These are phyloP conservation scores for Phytophthora foliorum DNA, from an alignment of 352 stramenopile species.

Conservation along the genomic window DNA sequence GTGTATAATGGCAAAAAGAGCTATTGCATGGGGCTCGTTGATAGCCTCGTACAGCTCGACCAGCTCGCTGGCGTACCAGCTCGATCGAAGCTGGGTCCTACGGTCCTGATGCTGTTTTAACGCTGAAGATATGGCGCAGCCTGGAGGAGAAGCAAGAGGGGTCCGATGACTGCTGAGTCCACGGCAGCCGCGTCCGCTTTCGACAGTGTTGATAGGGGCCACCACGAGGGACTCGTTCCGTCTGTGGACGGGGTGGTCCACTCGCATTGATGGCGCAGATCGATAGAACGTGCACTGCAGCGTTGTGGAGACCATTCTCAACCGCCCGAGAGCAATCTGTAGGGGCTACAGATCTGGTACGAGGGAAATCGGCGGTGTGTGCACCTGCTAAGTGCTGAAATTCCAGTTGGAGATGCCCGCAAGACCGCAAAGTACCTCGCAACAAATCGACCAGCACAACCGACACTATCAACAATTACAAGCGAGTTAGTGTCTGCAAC, in stretches of 20 bases:
- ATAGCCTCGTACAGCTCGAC: slow-evolving; percentile 4
- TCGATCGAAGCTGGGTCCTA: slow-evolving; percentile 22
- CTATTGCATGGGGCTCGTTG: slow-evolving; percentile 14
- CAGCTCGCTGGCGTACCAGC: slow-evolving; percentile 31
- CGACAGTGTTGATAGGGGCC: neutral
- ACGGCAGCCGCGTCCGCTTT: slow-evolving; percentile 20
- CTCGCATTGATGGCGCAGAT: slow-evolving; percentile 22
- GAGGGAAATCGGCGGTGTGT: neutral
- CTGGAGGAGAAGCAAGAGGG: neutral
- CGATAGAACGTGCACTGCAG: neutral
- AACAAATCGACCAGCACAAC: neutral
- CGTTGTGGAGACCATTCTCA: slow-evolving; percentile 13
- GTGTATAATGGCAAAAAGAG: slow-evolving; percentile 12
- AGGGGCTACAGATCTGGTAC: slow-evolving; percentile 23
- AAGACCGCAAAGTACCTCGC: no score
- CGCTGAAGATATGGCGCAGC: neutral
- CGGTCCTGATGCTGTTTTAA: slow-evolving; percentile 13
- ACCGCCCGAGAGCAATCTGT: slow-evolving; percentile 20
- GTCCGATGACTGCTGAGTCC: slow-evolving; percentile 6
- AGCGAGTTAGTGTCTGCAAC: no score
- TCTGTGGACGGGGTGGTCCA: slow-evolving; percentile 1
- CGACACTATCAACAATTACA: no score
- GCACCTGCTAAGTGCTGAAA: neutral
- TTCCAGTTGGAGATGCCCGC: no score
- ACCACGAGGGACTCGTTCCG: slow-evolving; percentile 28